Evolutionary conservation across 345 rosid genomes (phyloP).

Genomic region (Diplotaxis tenuifolia): DNA sequence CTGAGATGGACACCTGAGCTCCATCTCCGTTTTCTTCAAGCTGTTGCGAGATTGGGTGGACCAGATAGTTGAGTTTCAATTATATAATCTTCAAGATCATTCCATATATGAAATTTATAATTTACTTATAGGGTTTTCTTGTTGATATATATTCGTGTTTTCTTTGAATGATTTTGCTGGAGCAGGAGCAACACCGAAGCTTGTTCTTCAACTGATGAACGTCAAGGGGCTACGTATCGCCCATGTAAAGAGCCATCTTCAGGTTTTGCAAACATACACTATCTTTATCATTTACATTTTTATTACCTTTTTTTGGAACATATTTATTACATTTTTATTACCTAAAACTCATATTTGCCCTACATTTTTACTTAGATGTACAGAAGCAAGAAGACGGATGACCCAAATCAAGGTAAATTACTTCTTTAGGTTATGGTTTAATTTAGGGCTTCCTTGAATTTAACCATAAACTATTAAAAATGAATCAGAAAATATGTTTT

Average conservation of each 20-base stretch:
- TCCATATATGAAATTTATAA: background rate
- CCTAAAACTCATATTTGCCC: background rate
- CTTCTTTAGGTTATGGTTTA: background rate
- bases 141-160: conserved; percentile 6
- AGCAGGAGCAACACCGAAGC: conserved; percentile 81
- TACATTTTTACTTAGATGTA: conserved; percentile 50
- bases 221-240: conserved; percentile 75
- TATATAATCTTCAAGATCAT: background rate
- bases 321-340: too few relatives aligned
- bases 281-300: background rate
- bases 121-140: conserved; percentile 36
- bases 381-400: conserved; percentile 67
- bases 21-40: conserved; percentile 75
- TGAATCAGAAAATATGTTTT: background rate
- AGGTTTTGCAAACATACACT: conserved; percentile 42
- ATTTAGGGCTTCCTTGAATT: conserved; percentile 35
- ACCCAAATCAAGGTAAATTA: conserved; percentile 48
- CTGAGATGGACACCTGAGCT: conserved; percentile 86
- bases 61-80: conserved; percentile 62
- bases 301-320: too few relatives aligned
- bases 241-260: conserved; percentile 90
- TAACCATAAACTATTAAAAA: background rate
- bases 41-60: conserved; percentile 79
- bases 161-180: conserved; percentile 18
- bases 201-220: conserved; percentile 81